A percentile compares a stretch with the other conserved stretches of the same genome.
These are phyloP conservation scores for Candida oleophila DNA, from an alignment of 805 yeast species.

Conservation along the genomic window DNA sequence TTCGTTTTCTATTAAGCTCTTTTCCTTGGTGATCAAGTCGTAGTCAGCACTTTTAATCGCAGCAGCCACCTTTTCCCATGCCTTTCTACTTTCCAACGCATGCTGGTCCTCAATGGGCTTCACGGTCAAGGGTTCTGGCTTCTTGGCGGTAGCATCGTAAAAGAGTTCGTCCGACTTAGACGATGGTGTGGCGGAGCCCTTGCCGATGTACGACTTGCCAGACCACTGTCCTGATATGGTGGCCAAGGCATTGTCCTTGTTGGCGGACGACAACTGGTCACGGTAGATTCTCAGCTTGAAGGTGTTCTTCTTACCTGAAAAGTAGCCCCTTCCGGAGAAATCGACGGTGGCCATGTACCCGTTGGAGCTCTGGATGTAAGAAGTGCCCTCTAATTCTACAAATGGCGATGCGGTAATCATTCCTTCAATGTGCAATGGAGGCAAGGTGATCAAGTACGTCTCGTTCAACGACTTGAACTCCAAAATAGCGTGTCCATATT, in stretches of 20 bases:
- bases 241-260: constrained; percentile 64
- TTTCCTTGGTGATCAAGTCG: constrained; percentile 71
- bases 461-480: constrained; percentile 63
- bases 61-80: constrained; percentile 87
- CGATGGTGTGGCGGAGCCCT: constrained; percentile 50
- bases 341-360: constrained; percentile 77
- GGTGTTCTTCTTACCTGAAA: constrained; percentile 90
- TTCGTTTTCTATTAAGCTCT: constrained; percentile 74
- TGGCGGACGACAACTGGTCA: constrained; percentile 45
- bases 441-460: constrained; percentile 78
- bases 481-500: constrained; percentile 86
- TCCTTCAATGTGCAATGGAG: constrained; percentile 94
- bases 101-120: constrained; percentile 83
- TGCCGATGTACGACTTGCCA: constrained; percentile 61
- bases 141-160: constrained; percentile 56
- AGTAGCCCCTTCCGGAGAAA: constrained; percentile 90
- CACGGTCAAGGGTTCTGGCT: constrained; percentile 60
- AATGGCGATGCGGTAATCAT: constrained; percentile 87
- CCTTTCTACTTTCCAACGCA: constrained; percentile 78
- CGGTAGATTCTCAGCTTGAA: constrained; percentile 81
- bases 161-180: constrained; percentile 51
- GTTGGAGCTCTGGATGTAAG: constrained; percentile 77
- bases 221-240: constrained; percentile 94
- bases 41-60: constrained; percentile 78
- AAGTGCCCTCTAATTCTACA: constrained; percentile 88